Base-by-base conservation (phyloP, 176 grass and related monocot genomes). In the Aegilops longissima region DNA sequence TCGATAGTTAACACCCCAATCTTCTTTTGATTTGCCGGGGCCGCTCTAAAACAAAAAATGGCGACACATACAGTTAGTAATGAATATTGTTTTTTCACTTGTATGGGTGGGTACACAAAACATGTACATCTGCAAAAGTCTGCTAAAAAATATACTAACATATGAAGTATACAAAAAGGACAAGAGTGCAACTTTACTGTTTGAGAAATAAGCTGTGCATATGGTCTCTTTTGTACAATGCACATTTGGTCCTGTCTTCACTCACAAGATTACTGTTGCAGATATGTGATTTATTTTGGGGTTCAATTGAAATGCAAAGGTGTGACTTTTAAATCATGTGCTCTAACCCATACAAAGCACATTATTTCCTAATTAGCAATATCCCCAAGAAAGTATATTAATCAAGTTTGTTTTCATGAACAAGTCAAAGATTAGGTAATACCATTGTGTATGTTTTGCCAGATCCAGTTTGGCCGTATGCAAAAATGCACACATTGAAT, bases 391-490 rank as follows among this genome's bases (percentile, higher is more conserved):
- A 34, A 62, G 47, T 8, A 47, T 76, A 90, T 68, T 14, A 38
- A 69, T 8, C 33, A 87, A 59, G n/a, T 29, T 80, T 61, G 17
- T 66, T 79, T 23, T 83, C 51, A 73, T 79, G 12, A 86, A 39
- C 25, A 58, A 85, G 36, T 77, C 12, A 80, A 45, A 47, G n/a
- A 83, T 24, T 76, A 63, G 44, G 18, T 38, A 79, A 47, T 90
- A 95, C 97, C 97, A 99, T 99, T 13, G 97, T 99, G 89, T 99
- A 99, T 42, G 97, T 99, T 85, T 99, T 99, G 74, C 94, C 94
- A 25, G 97, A 96, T 80, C 97, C 97, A 83, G 97, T 99, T 88
- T 99, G 97, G 40, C 97, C 97, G 18, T 97, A 99, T 16, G 97
- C 97, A 92, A 99, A 99, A 83, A 99, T 99, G 85, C 97, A 99